phyloP scores from a whole-genome alignment of 2,329 filamentous ascomycete species.

The Fusarium sp. region DNA sequence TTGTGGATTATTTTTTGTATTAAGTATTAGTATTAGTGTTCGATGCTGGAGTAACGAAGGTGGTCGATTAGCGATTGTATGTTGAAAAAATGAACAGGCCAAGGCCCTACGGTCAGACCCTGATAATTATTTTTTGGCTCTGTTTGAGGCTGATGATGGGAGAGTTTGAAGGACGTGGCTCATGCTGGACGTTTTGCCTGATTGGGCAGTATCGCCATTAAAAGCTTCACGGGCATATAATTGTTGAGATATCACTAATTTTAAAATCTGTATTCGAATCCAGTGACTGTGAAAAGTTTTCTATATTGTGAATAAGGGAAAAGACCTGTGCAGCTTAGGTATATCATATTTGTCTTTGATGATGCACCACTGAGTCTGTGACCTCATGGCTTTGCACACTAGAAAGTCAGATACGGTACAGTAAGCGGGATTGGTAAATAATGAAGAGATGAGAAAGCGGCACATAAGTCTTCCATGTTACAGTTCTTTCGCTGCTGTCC shows the following conservation, averaged over 20 bases:
- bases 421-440: background rate
- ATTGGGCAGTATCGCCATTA: slow-evolving; percentile 27
- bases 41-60: background rate
- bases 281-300: background rate
- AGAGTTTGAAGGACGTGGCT: slow-evolving; percentile 19
- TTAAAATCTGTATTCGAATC: background rate
- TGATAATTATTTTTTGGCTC: slow-evolving; percentile 19
- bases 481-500: background rate
- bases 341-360: no score
- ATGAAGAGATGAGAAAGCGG: background rate
- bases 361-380: no score
- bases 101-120: slow-evolving; percentile 11
- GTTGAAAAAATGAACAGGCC: background rate
- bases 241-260: slow-evolving; percentile 1
- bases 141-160: slow-evolving; percentile 1
- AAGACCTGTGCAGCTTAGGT: background rate
- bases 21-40: background rate
- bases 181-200: slow-evolving; percentile 23
- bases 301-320: background rate
- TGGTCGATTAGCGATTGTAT: background rate
- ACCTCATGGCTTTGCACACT: no score
- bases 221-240: slow-evolving; percentile 7
- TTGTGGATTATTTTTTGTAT: slow-evolving; percentile 9
- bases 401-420: background rate
- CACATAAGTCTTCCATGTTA: no score